Evolutionary conservation across 2,329 filamentous ascomycete genomes (phyloP).

Genomic region (Colletotrichum viniferum): DNA sequence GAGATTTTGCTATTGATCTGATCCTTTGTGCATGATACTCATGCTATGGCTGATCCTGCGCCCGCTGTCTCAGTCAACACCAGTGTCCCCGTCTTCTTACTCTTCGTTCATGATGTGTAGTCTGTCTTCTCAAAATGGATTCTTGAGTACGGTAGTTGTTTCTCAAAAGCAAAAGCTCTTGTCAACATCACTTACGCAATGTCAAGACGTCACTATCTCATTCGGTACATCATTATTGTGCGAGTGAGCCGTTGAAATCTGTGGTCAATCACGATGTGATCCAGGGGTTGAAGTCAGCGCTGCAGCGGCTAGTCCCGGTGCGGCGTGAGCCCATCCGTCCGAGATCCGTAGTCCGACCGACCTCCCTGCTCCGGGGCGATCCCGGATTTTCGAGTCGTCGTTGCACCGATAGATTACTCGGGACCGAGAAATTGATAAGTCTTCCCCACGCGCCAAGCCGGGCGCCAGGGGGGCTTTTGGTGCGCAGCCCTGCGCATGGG

Average conservation of each 20-base stretch:
- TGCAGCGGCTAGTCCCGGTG: not conserved
- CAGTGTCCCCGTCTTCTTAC: not conserved
- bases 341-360: not conserved
- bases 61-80: not conserved
- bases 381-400: not conserved
- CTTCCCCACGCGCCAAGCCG: not conserved
- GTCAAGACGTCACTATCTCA: not conserved
- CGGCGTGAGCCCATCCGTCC: not conserved
- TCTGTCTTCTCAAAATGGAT: not conserved
- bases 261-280: not conserved
- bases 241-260: not conserved
- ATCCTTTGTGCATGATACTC: not conserved
- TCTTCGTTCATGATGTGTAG: fast-evolving
- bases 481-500: not conserved
- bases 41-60: not conserved
- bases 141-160: not conserved
- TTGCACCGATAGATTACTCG: not conserved
- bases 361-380: not conserved
- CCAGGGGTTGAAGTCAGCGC: not conserved
- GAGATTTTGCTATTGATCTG: not conserved
- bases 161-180: not conserved
- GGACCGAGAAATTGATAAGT: not conserved
- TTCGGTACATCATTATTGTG: not conserved
- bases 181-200: not conserved
- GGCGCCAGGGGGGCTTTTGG: not conserved